Evolutionary conservation across 352 stramenopile genomes (phyloP).

Genomic region (Globisporangium paroecandrum): DNA sequence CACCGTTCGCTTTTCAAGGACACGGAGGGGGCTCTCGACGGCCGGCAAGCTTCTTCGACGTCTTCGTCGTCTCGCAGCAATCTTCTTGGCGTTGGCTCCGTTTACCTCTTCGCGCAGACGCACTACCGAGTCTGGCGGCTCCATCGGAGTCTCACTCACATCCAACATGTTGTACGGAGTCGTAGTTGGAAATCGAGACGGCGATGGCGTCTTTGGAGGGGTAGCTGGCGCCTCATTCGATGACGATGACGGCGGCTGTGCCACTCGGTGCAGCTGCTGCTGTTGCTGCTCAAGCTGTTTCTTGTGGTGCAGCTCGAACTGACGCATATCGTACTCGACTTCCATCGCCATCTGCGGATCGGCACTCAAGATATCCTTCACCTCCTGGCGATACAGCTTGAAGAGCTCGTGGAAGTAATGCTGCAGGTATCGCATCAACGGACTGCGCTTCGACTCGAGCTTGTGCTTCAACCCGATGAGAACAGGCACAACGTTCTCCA

Average conservation of each 20-base stretch:
- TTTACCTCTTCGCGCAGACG: conserved; percentile 32
- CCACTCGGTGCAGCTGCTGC: conserved; percentile 21
- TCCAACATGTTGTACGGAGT: conserved; percentile 32
- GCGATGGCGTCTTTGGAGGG: conserved; percentile 28
- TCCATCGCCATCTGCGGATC: conserved; percentile 94
- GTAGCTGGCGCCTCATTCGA: conserved; percentile 1
- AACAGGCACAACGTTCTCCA: conserved; percentile 96
- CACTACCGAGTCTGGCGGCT: conserved; percentile 14
- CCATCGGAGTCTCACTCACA: conserved; percentile 33
- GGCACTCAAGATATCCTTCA: conserved; percentile 91
- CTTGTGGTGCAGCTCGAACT: conserved; percentile 67
- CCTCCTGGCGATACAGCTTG: conserved; percentile 90
- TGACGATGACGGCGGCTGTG: background rate
- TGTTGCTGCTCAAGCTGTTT: conserved; percentile 38
- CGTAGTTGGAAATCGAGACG: conserved; percentile 16
- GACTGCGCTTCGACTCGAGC: conserved; percentile 92
- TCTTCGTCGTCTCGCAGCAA: conserved; percentile 14
- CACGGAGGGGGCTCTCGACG: conserved; percentile 37
- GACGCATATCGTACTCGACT: conserved; percentile 94
- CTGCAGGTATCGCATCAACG: conserved; percentile 92
- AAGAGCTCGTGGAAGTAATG: conserved; percentile 94
- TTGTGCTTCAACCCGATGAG: conserved; percentile 95
- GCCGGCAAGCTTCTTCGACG: conserved; percentile 49
- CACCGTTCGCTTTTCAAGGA: conserved; percentile 31
- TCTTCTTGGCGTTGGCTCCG: conserved; percentile 25